These are phyloP conservation scores for Oryza australiensis DNA, from an alignment of 176 grass and related monocot genomes.

Conservation along the genomic window DNA sequence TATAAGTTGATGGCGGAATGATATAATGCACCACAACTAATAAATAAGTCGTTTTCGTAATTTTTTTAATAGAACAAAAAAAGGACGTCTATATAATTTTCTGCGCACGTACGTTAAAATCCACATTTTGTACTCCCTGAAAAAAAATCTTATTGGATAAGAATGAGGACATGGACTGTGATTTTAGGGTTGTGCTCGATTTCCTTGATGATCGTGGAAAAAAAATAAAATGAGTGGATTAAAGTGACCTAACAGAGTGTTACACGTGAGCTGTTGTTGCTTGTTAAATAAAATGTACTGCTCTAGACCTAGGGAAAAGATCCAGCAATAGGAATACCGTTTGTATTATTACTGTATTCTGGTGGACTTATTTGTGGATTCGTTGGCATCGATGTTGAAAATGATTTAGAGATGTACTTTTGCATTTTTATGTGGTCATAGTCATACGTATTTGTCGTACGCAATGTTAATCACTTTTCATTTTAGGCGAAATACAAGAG, in stretches of 20 bases:
- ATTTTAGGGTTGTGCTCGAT: background rate
- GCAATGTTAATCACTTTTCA: background rate
- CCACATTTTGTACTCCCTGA: background rate
- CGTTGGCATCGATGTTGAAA: no score
- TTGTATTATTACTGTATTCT: background rate
- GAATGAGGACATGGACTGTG: background rate
- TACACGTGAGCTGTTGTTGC: background rate
- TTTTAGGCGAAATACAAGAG: background rate
- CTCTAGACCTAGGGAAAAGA: no score
- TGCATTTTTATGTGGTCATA: background rate
- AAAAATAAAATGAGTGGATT: background rate
- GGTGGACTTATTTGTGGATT: background rate
- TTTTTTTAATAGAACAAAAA: background rate
- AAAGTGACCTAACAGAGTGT: background rate
- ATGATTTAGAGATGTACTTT: background rate
- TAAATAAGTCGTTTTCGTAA: background rate
- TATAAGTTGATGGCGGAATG: background rate
- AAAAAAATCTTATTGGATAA: background rate
- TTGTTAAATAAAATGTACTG: background rate
- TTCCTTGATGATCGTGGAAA: background rate
- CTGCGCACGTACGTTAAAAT: background rate
- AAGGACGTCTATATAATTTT: background rate
- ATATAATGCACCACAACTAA: background rate
- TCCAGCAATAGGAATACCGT: no score
- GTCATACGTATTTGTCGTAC: no score